Evolutionary conservation across 495 filamentous ascomycete genomes (phyloP).

Genomic region (Niebla homalea): DNA sequence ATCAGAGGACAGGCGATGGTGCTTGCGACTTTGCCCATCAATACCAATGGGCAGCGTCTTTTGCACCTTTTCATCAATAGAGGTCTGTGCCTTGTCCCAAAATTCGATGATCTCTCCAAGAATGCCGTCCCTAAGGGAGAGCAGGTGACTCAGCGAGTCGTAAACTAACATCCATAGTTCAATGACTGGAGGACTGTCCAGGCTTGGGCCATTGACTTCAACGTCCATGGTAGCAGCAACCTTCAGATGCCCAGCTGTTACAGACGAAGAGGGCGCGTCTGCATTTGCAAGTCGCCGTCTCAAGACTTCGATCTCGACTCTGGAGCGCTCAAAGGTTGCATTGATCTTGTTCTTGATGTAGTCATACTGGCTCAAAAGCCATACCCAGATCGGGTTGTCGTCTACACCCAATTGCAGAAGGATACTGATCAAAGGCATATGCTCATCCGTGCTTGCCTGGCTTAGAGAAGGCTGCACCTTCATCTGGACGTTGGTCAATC

Average conservation of each 20-base stretch:
- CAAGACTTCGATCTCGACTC: slow-evolving; percentile 83
- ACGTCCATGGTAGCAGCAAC: slow-evolving; percentile 49
- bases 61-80: slow-evolving; percentile 78
- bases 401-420: slow-evolving; percentile 84
- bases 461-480: slow-evolving; percentile 31
- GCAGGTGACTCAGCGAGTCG: slow-evolving; percentile 49
- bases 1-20: slow-evolving; percentile 66
- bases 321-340: slow-evolving; percentile 63
- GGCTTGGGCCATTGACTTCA: slow-evolving; percentile 36
- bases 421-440: slow-evolving; percentile 79
- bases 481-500: slow-evolving; percentile 48
- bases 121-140: slow-evolving; percentile 62
- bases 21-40: slow-evolving; percentile 67
- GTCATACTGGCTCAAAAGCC: slow-evolving; percentile 79
- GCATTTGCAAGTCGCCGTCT: slow-evolving; percentile 62
- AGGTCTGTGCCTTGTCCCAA: slow-evolving; percentile 83
- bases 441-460: slow-evolving; percentile 53
- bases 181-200: slow-evolving; percentile 65
- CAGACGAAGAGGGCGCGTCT: slow-evolving; percentile 54
- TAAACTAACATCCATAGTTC: slow-evolving; percentile 83
- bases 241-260: slow-evolving; percentile 59
- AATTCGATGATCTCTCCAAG: slow-evolving; percentile 84
- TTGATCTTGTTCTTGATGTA: slow-evolving; percentile 75
- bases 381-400: slow-evolving; percentile 91
- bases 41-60: slow-evolving; percentile 67